A percentile compares a stretch with the other conserved stretches of the same genome.
Conservation (phyloP, 1,284 basidiomycete genomes). For the Salmacisia buchloeana region DNA sequence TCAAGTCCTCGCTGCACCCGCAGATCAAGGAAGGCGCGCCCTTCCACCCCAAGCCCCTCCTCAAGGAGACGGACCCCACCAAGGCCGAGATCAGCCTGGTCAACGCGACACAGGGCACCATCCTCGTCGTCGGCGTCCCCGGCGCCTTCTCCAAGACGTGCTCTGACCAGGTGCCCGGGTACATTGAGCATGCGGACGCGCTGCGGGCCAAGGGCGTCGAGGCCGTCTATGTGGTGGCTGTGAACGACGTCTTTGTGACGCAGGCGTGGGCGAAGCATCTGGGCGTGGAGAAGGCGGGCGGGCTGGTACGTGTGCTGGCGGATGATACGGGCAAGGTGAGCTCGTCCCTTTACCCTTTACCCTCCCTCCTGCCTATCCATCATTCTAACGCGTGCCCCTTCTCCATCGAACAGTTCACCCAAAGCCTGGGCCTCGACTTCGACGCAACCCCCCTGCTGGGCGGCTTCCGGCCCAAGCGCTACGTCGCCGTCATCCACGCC, state of each 20-base stretch:
- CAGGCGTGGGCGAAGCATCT: constrained; percentile 48
- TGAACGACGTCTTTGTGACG: constrained; percentile 45
- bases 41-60: constrained; percentile 25
- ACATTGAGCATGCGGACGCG: constrained; percentile 33
- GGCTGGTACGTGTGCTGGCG: constrained; percentile 41
- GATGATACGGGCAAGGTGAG: constrained; percentile 41
- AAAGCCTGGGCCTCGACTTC: constrained; percentile 38
- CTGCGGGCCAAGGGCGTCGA: constrained; percentile 42
- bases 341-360: not conserved
- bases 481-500: constrained; percentile 32
- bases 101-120: constrained; percentile 15
- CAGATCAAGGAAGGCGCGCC: constrained; percentile 35
- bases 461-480: constrained; percentile 32
- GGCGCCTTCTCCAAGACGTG: constrained; percentile 14
- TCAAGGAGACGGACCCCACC: constrained; percentile 40
- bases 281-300: constrained; percentile 16
- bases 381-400: not conserved
- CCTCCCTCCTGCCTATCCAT: not conserved
- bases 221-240: constrained; percentile 40
- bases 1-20: constrained; percentile 28
- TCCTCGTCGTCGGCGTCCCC: constrained; percentile 28
- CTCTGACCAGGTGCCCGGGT: constrained; percentile 26
- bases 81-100: constrained; percentile 32
- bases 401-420: constrained; percentile 24
- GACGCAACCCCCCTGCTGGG: constrained; percentile 44